phyloP scores from a whole-genome alignment of 495 filamentous ascomycete species.

The Poronia punctata region DNA sequence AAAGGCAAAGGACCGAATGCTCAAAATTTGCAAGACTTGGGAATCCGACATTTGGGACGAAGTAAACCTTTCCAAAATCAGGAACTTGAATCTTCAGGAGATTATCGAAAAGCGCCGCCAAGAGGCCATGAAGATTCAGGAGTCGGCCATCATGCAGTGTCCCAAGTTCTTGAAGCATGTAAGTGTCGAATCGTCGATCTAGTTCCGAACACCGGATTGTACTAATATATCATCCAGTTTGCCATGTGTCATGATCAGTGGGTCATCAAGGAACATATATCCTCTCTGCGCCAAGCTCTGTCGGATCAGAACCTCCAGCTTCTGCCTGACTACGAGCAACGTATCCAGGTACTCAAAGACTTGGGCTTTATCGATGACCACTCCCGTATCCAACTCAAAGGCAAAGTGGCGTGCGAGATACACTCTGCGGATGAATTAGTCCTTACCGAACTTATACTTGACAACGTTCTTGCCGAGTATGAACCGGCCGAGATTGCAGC shows the following conservation, averaged over 20 bases:
- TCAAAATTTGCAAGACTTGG: constrained; percentile 62
- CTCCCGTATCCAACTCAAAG: constrained; percentile 84
- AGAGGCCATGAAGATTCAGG: constrained; percentile 50
- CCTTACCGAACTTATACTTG: constrained; percentile 88
- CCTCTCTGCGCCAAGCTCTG: constrained; percentile 74
- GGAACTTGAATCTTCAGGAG: constrained; percentile 68
- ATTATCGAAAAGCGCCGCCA: constrained; percentile 60
- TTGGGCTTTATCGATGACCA: constrained; percentile 82
- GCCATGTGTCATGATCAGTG: constrained; percentile 93
- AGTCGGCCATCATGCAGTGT: constrained; percentile 57
- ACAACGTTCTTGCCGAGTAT: constrained; percentile 92
- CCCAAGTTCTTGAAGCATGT: constrained; percentile 79
- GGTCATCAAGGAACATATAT: constrained; percentile 86
- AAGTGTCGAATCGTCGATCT: constrained; percentile 25
- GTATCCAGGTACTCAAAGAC: constrained; percentile 83
- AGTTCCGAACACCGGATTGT: too few species aligned
- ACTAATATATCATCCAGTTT: constrained; percentile 49
- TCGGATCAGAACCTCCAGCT: constrained; percentile 95
- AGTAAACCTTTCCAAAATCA: constrained; percentile 71
- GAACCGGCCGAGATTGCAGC: constrained; percentile 96
- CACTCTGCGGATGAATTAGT: constrained; percentile 98
- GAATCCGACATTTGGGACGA: constrained; percentile 71
- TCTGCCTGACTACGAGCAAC: constrained; percentile 95
- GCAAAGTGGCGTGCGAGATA: constrained; percentile 97
- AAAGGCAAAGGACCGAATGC: constrained; percentile 53